Evolutionary conservation across 805 yeast species (phyloP).

Genomic region (Monosporozyma unispora): DNA sequence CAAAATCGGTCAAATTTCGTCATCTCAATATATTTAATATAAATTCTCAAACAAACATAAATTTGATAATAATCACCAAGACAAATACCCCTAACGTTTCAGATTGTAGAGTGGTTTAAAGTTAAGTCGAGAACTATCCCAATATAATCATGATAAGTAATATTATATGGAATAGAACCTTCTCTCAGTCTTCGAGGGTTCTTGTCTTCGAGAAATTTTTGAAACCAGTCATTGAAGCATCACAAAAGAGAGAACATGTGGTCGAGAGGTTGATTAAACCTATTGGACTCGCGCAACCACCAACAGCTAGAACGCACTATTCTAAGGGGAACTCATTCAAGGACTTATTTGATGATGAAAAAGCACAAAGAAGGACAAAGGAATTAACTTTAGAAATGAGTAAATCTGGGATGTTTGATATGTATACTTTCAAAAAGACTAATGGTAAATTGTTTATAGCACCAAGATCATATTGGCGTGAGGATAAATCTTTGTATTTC

Average conservation of each 20-base stretch:
- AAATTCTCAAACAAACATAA: no score
- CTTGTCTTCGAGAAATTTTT: slow-evolving; percentile 27
- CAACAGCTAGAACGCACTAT: slow-evolving; percentile 21
- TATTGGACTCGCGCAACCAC: slow-evolving; percentile 36
- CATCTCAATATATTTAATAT: no score
- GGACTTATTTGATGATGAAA: slow-evolving; percentile 42
- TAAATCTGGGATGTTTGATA: slow-evolving; percentile 58
- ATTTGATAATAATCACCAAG: no score
- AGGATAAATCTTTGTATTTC: slow-evolving; percentile 66
- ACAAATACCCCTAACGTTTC: no score
- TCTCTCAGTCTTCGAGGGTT: neutral
- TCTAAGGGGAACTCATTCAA: slow-evolving; percentile 37
- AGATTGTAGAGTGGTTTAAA: no score
- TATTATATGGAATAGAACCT: neutral
- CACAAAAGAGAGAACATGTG: slow-evolving; percentile 29
- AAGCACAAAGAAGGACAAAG: slow-evolving; percentile 39
- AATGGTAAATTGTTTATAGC: slow-evolving; percentile 79
- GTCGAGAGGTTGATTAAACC: slow-evolving; percentile 36
- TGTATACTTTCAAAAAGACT: slow-evolving; percentile 57
- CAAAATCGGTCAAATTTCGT: no score
- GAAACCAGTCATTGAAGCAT: slow-evolving; percentile 30
- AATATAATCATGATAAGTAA: neutral
- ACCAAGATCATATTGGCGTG: slow-evolving; percentile 70
- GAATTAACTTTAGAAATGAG: slow-evolving; percentile 56
- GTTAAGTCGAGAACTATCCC: no score